Evolutionary conservation across 495 filamentous ascomycete species (phyloP).

Genomic region (Neurospora hispaniola): DNA sequence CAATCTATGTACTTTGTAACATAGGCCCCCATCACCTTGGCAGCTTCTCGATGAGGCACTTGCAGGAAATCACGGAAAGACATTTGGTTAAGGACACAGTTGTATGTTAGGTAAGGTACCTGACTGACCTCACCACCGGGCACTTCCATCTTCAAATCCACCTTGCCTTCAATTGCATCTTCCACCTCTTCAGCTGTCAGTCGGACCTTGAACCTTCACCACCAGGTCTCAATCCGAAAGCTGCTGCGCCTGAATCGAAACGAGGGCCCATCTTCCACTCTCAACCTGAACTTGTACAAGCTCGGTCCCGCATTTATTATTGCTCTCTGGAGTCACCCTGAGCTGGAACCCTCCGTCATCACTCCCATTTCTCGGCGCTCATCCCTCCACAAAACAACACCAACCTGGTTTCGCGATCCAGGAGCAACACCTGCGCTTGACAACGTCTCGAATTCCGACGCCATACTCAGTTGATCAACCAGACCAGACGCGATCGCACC

Average conservation of each 20-base stretch:
- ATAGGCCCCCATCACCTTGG: not conserved
- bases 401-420: not conserved
- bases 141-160: slow-evolving; percentile 12
- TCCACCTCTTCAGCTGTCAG: not conserved
- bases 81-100: slow-evolving; percentile 24
- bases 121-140: slow-evolving; percentile 4
- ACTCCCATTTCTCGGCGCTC: not conserved
- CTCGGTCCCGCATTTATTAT: not conserved
- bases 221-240: not conserved
- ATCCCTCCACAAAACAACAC: not conserved
- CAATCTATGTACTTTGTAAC: not conserved
- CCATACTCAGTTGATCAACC: not conserved
- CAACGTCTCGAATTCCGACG: not conserved
- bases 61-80: not conserved
- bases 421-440: not conserved
- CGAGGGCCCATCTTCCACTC: not conserved
- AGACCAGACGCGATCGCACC: not conserved
- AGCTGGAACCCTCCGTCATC: not conserved
- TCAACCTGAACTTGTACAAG: not conserved
- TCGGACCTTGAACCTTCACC: not conserved
- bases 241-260: not conserved
- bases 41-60: not conserved
- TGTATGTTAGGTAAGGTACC: slow-evolving; percentile 15
- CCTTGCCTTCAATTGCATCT: not conserved
- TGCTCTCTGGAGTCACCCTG: not conserved